phyloP scores from a whole-genome alignment of 116 monocot species.

The Phalaenopsis hybrid region DNA sequence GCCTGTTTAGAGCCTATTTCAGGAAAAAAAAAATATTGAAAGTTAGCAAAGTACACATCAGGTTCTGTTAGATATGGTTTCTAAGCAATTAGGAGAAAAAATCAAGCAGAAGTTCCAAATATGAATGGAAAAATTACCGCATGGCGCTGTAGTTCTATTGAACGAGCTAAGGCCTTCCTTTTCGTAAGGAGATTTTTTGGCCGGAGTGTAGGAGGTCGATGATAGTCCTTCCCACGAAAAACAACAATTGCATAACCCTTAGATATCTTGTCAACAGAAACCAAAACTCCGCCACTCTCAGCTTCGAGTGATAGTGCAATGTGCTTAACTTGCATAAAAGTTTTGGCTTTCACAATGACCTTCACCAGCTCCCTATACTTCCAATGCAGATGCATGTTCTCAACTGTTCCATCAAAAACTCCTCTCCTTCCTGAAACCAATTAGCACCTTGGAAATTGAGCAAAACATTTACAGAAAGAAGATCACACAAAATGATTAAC shows the following conservation, averaged over 20 bases:
- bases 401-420: slow-evolving; percentile 96
- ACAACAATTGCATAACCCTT: slow-evolving; percentile 86
- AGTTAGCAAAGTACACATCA: background rate
- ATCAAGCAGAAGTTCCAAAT: too few relatives aligned
- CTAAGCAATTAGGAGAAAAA: background rate
- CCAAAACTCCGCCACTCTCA: slow-evolving; percentile 89
- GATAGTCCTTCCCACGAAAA: slow-evolving; percentile 76
- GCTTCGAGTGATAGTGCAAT: slow-evolving; percentile 85
- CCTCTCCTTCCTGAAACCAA: slow-evolving; percentile 77
- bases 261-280: slow-evolving; percentile 94
- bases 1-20: slow-evolving; percentile 57
- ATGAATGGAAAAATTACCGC: slow-evolving; percentile 38
- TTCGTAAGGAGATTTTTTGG: slow-evolving; percentile 88
- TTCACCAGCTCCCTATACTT: slow-evolving; percentile 94
- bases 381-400: slow-evolving; percentile 99
- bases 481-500: background rate
- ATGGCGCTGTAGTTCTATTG: slow-evolving; percentile 85
- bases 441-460: background rate
- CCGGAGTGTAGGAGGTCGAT: slow-evolving; percentile 54
- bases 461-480: background rate
- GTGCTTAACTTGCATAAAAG: slow-evolving; percentile 52
- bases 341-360: slow-evolving; percentile 76
- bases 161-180: slow-evolving; percentile 88
- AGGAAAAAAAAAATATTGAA: background rate
- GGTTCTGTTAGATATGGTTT: background rate